phyloP scores from a whole-genome alignment of 2,329 filamentous ascomycete genomes.

The Ceratocystis huliohia region DNA sequence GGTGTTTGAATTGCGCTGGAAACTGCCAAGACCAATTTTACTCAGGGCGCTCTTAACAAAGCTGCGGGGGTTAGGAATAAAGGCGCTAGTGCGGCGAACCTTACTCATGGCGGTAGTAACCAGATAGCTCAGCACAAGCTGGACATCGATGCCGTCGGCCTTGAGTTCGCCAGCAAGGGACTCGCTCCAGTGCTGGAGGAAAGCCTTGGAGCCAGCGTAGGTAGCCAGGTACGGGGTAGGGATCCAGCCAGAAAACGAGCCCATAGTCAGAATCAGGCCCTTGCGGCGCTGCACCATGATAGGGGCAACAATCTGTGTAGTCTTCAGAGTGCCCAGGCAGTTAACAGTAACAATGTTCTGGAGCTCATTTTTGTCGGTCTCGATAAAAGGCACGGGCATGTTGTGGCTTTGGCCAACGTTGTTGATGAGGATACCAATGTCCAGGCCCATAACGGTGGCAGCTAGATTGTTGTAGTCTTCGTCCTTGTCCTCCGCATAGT shows the following conservation, averaged over 20 bases:
- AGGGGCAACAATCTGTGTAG: slow-evolving; percentile 74
- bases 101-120: slow-evolving; percentile 97
- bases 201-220: slow-evolving; percentile 95
- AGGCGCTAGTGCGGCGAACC: slow-evolving; percentile 61
- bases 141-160: slow-evolving; percentile 70
- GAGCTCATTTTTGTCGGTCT: slow-evolving; percentile 68
- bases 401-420: slow-evolving; percentile 92
- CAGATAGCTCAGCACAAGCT: slow-evolving; percentile 82
- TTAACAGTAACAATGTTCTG: slow-evolving; percentile 90
- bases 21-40: slow-evolving; percentile 65
- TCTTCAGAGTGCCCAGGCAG: slow-evolving; percentile 76
- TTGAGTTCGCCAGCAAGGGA: slow-evolving; percentile 74
- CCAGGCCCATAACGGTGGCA: slow-evolving; percentile 55
- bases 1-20: slow-evolving; percentile 66
- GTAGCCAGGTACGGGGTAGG: slow-evolving; percentile 88
- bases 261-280: slow-evolving; percentile 92
- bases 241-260: slow-evolving; percentile 84
- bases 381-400: slow-evolving; percentile 79
- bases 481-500: slow-evolving; percentile 70
- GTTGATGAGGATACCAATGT: slow-evolving; percentile 83
- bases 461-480: slow-evolving; percentile 66
- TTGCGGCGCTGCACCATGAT: slow-evolving; percentile 72
- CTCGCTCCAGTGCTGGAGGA: slow-evolving; percentile 91
- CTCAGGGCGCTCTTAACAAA: slow-evolving; percentile 69
- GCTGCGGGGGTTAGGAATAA: slow-evolving; percentile 67